Evolutionary conservation across 805 yeast genomes (phyloP).

Genomic region (Monosporozyma solicola): DNA sequence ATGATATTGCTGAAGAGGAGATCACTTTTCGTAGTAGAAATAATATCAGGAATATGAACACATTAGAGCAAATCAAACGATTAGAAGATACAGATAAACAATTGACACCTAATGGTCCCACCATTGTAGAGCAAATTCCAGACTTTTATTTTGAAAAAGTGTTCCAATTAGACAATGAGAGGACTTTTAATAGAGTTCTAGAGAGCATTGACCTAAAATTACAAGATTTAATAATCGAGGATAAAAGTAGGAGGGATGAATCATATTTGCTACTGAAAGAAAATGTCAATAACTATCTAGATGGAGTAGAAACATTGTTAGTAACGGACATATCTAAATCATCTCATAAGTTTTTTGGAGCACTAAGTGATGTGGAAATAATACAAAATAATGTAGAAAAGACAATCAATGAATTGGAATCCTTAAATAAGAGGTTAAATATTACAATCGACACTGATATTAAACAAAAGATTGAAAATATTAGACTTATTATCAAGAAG

Average conservation of each 20-base stretch:
- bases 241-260: conserved; percentile 30
- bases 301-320: conserved; percentile 71
- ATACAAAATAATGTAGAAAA: conserved; percentile 47
- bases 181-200: conserved; percentile 67
- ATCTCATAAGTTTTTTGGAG: conserved; percentile 75
- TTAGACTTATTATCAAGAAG: conserved; percentile 43
- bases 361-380: conserved; percentile 66
- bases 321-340: conserved; percentile 78
- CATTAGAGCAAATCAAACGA: conserved; percentile 32
- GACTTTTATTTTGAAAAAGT: conserved; percentile 53
- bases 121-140: conserved; percentile 35
- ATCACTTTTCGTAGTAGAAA: conserved; percentile 36
- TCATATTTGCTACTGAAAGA: conserved; percentile 61
- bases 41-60: conserved; percentile 34
- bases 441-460: conserved; percentile 43
- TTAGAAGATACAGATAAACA: conserved; percentile 18
- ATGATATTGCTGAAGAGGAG: conserved; percentile 37
- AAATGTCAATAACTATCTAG: conserved; percentile 71
- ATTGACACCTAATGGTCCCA: conserved; percentile 6
- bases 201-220: conserved; percentile 42
- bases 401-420: conserved; percentile 40
- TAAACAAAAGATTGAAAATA: conserved; percentile 39
- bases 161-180: conserved; percentile 81
- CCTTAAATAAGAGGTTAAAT: conserved; percentile 39
- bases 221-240: conserved; percentile 26